Conservation (phyloP, 306 rosid genomes). For the Dryas alaskensis region DNA sequence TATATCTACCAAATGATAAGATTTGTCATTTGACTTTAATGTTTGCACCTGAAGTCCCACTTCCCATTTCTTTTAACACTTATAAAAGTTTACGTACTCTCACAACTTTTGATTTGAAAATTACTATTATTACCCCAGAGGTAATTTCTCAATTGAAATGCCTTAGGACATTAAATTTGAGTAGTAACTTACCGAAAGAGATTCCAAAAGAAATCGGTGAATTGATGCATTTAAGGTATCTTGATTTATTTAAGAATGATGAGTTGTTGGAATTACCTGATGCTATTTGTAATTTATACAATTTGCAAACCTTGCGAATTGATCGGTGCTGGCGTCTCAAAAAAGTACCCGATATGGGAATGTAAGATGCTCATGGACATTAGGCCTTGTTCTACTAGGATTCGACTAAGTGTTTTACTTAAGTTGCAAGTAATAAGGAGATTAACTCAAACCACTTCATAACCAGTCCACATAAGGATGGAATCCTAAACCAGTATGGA, state of each 20-base stretch:
- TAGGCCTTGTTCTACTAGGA: too few species aligned
- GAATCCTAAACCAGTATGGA: too few species aligned
- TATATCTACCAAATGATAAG: too few species aligned
- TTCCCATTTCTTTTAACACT: fast-evolving
- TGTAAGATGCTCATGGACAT: too few species aligned
- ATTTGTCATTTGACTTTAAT: background rate
- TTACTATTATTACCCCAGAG: background rate
- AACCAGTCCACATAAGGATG: too few species aligned
- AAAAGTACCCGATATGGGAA: background rate
- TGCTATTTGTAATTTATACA: background rate
- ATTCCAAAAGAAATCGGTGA: background rate
- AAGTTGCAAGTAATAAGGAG: too few species aligned
- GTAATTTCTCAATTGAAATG: background rate
- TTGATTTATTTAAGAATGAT: fast-evolving
- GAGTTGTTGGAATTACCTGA: fast-evolving
- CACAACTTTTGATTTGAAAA: fast-evolving
- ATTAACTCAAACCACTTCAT: too few species aligned
- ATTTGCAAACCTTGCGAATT: constrained; percentile 3
- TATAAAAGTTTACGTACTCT: background rate
- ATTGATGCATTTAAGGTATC: constrained; percentile 8
- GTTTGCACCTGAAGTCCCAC: fast-evolving
- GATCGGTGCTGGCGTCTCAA: fast-evolving
- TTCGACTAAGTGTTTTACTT: too few species aligned
- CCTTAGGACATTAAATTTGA: background rate
- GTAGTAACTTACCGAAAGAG: fast-evolving